Evolutionary conservation across 106 monocot genomes (phyloP), one percentile per base, ranked within the genome.

Genomic region (Dioscorea zingiberensis): DNA sequence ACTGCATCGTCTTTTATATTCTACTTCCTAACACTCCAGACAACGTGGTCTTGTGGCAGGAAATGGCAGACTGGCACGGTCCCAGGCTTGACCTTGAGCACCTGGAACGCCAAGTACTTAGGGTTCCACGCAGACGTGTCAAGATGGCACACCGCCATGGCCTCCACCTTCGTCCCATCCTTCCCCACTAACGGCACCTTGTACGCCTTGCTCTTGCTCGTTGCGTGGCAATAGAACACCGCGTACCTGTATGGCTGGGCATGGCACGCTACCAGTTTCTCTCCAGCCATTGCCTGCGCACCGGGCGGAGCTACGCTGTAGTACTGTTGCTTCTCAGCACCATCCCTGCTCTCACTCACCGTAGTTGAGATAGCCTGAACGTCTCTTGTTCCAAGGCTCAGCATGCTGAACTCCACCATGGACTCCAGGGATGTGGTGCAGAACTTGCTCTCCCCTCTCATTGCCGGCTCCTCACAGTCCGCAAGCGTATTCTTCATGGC

Each of bases 41-140:
- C 76, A n/a, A 84, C 47, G 25, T 78, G 74, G 64, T 66, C 76
- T 19, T 70, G 69, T 0, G 81, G 76, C 27, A 86, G 73, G 70
- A 89, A 81, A 67, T 94, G 89, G 81, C 93, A 89, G 11, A 86
- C 69, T 80, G n/a, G n/a, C n/a, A n/a, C n/a, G n/a, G n/a, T n/a
- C n/a, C n/a, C n/a, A n/a, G n/a, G n/a, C n/a, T n/a, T 74, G 45
- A 89, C 83, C 4, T 67, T 47, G 44, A 93, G 81, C 71, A 81
- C 68, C 72, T 65, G 58, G 68, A 87, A 86, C 6, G 85, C 80
- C 17, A 82, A 11, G 70, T 89, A 79, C 48, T 71, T 70, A 25
- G 68, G 79, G 46, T 78, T 81, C 79, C 83, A 86, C 0, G 61
- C 22, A 0, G 73, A 44, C 0, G 88, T 78, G 71, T 93, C 78